These are phyloP conservation scores for Leishmania major DNA, from an alignment of 208 protist species.

Conservation along the genomic window DNA sequence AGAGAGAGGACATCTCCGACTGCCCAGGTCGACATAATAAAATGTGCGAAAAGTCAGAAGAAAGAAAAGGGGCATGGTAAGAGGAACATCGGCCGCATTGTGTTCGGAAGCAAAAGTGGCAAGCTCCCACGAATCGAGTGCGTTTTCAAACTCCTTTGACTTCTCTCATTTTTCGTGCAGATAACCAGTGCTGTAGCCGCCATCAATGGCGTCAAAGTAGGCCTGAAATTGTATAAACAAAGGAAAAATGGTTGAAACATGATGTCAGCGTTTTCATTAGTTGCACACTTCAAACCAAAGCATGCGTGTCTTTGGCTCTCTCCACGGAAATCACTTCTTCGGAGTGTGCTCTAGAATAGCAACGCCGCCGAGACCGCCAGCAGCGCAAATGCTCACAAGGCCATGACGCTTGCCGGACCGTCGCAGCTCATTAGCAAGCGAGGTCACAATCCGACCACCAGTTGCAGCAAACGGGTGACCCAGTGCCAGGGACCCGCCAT, in stretches of 20 bases:
- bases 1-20: neutral
- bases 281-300: neutral
- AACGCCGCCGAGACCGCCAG: constrained; percentile 80
- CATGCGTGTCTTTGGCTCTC: neutral
- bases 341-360: constrained; percentile 74
- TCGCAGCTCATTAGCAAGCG: constrained; percentile 80
- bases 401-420: constrained; percentile 74
- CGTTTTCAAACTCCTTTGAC: neutral
- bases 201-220: neutral
- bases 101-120: neutral
- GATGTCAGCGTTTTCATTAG: neutral
- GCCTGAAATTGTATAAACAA: neutral
- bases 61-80: neutral
- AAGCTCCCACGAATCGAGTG: neutral
- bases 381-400: constrained; percentile 89
- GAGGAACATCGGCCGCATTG: neutral
- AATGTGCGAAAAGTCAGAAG: neutral
- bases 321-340: constrained; percentile 20
- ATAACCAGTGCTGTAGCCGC: neutral
- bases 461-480: constrained; percentile 91
- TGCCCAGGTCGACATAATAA: neutral
- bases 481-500: constrained; percentile 79
- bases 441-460: constrained; percentile 80
- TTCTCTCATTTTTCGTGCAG: neutral
- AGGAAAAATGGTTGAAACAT: neutral